These are phyloP conservation scores for Sporothrix luriei DNA, from an alignment of 2,329 filamentous ascomycete species.

Conservation along the genomic window DNA sequence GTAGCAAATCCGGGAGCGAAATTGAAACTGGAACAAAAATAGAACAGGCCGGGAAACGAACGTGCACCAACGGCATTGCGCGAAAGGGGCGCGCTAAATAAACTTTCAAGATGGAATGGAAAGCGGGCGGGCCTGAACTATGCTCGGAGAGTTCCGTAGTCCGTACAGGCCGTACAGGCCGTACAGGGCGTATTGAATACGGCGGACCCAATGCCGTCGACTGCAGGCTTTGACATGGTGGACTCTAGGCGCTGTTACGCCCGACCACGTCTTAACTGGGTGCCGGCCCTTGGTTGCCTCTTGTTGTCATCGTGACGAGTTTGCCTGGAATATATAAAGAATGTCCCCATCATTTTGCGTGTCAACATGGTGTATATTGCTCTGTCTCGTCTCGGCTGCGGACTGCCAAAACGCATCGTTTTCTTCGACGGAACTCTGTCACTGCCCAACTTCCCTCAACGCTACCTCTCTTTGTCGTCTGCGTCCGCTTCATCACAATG, in stretches of 20 bases:
- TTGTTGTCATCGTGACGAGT: conserved; percentile 18
- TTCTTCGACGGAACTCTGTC: too few species aligned
- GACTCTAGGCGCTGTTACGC: neutral
- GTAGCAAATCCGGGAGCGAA: neutral
- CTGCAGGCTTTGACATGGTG: too few species aligned
- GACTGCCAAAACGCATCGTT: too few species aligned
- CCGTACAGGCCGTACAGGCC: neutral
- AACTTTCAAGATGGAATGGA: neutral
- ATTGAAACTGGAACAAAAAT: neutral
- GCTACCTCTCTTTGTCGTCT: too few species aligned
- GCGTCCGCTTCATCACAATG: neutral
- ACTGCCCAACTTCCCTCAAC: neutral
- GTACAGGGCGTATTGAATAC: neutral
- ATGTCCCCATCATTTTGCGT: neutral
- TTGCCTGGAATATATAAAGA: conserved; percentile 1
- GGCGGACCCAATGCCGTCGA: too few species aligned
- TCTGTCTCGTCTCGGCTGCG: too few species aligned
- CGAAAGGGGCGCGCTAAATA: neutral
- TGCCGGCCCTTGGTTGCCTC: too few species aligned
- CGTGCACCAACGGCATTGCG: too few species aligned
- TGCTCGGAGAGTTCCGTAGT: neutral
- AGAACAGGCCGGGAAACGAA: neutral
- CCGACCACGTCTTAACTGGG: neutral
- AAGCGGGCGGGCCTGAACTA: neutral
- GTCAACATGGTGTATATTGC: too few species aligned